Base-by-base conservation (phyloP, 1,284 basidiomycete species). In the Cryptococcus floricola region DNA sequence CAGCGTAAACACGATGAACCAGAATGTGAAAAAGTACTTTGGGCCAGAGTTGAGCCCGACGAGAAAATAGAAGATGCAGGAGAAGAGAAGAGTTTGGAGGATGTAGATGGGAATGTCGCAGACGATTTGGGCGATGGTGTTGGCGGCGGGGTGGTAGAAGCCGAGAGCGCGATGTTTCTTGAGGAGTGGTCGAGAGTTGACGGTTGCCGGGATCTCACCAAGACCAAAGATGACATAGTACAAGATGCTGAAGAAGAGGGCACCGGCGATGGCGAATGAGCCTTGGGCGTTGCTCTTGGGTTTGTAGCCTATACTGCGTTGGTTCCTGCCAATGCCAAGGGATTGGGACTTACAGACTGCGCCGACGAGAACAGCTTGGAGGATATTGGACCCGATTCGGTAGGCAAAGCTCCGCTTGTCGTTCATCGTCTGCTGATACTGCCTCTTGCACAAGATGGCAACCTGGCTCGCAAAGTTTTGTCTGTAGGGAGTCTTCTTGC, bases 401-500 rank as follows among this genome's bases (percentile, higher is more conserved):
- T 42, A 42, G 16, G 19, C 16, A n/a, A 42, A 42, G 19, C 41
- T 42, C 1, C 7, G 7, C 41, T 18, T 42, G 19, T 42, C 41
- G 19, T 23, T 42, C 9, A n/a, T n/a, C n/a, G 41, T 42, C n/a
- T 18, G 41, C 14, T 42, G 41, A 31, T 31, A 31, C 31, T 31
- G 31, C 31, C 31, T 31, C 31, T 31, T 31, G 31, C 31, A 31
- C 31, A 31, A 31, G 31, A 31, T 31, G 31, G 31, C 31, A 10
- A 31, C 31, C 10, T 31, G 31, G 8, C 10, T 31, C 10, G 10
- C 31, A 31, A 31, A 31, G 31, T 31, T 31, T 31, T 31, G 19
- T 50, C 45, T n/a, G 63, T 74, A 78, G 4, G 71, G 73, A 13
- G 78, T 64, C 23, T 76, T 79, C 63, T 75, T 78, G 1, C 77